phyloP scores from a whole-genome alignment of 352 stramenopile genomes.

The Phytophthora rubi region DNA sequence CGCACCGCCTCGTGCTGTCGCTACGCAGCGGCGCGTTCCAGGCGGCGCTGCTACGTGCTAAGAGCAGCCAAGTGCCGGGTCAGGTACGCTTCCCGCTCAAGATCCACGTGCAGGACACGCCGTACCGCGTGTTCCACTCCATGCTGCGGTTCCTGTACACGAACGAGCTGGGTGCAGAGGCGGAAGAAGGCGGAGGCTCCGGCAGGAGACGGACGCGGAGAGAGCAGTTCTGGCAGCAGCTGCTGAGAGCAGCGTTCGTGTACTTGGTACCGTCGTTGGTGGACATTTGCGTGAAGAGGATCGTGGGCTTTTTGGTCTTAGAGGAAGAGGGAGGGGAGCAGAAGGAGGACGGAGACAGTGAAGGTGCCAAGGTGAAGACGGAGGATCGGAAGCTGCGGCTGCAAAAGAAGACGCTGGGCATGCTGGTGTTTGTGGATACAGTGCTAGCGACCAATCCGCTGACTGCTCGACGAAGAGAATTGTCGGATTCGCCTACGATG shows the following conservation, averaged over 20 bases:
- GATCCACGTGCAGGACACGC: slow-evolving; percentile 84
- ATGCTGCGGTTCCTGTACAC: slow-evolving; percentile 82
- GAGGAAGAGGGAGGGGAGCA: neutral
- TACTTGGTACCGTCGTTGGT: slow-evolving; percentile 76
- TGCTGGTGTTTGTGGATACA: slow-evolving; percentile 68
- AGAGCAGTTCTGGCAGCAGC: slow-evolving; percentile 68
- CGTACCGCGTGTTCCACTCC: slow-evolving; percentile 72
- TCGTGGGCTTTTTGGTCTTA: slow-evolving; percentile 46
- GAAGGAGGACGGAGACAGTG: slow-evolving; percentile 4
- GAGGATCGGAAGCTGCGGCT: slow-evolving; percentile 15
- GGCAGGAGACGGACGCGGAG: slow-evolving; percentile 18
- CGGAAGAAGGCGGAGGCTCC: neutral
- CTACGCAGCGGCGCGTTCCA: slow-evolving; percentile 80
- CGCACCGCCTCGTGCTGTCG: slow-evolving; percentile 76
- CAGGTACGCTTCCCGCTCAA: slow-evolving; percentile 84
- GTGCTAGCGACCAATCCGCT: slow-evolving; percentile 58
- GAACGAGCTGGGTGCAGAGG: slow-evolving; percentile 50
- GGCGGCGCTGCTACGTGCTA: slow-evolving; percentile 61
- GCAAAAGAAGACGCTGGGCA: slow-evolving; percentile 42
- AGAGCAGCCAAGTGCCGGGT: slow-evolving; percentile 69
- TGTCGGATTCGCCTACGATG: slow-evolving; percentile 7
- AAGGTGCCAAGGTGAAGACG: slow-evolving; percentile 4
- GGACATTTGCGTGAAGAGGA: slow-evolving; percentile 62
- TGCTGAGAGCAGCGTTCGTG: slow-evolving; percentile 72
- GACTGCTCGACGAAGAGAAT: slow-evolving; percentile 33